These are phyloP conservation scores for Orychophragmus violaceus DNA, from an alignment of 345 rosid species.

Conservation along the genomic window DNA sequence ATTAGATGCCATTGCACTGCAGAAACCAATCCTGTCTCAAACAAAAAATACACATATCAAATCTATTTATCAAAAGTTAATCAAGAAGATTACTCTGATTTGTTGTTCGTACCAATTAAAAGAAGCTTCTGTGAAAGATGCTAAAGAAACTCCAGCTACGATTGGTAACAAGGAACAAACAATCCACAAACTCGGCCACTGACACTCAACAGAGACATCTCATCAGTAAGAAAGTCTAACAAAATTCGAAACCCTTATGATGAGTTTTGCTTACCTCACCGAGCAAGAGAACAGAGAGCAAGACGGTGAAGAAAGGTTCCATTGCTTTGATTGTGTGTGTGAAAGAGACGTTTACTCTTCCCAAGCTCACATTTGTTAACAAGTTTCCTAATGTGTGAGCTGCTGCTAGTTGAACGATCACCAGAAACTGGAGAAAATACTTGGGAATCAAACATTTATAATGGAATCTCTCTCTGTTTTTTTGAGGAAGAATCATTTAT, in stretches of 20 bases:
- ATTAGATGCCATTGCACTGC: constrained; percentile 91
- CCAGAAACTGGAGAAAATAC: constrained; percentile 57
- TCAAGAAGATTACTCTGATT: neutral
- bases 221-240: neutral
- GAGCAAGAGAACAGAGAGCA: constrained; percentile 56
- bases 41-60: neutral
- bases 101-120: constrained; percentile 60
- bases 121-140: constrained; percentile 74
- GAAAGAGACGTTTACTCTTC: constrained; percentile 75
- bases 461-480: neutral
- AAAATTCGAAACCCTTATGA: neutral
- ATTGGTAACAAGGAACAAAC: constrained; percentile 61
- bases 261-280: constrained; percentile 45
- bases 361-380: constrained; percentile 73
- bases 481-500: neutral
- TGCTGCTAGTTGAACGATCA: constrained; percentile 62
- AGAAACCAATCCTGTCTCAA: constrained; percentile 73
- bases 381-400: constrained; percentile 82
- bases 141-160: constrained; percentile 80
- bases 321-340: constrained; percentile 91
- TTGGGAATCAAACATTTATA: neutral
- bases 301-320: constrained; percentile 91
- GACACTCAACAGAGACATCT: constrained; percentile 7
- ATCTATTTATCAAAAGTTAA: neutral
- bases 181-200: constrained; percentile 65